Conservation (phyloP, 257 asterid species). For the Nicotiana knightiana region DNA sequence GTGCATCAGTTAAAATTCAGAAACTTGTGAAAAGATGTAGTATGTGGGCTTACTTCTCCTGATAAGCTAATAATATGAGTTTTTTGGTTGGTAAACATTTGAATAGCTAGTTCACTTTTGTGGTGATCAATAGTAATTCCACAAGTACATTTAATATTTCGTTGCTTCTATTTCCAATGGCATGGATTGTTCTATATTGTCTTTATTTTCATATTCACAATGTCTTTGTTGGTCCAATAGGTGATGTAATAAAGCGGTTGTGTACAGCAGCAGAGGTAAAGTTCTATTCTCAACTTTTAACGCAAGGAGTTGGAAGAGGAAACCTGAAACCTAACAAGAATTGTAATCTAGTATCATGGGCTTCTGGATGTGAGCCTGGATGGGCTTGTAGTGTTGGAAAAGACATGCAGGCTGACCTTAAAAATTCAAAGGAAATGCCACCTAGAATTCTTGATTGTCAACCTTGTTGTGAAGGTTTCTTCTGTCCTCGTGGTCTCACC, state of each 20-base stretch:
- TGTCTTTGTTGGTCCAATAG: conserved; percentile 16
- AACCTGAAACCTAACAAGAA: conserved; percentile 68
- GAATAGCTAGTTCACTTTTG: neutral
- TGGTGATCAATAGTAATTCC: neutral
- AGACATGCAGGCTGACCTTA: conserved; percentile 44
- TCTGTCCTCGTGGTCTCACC: conserved; percentile 95
- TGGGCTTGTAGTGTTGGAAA: conserved; percentile 73
- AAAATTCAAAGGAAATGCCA: conserved; percentile 57
- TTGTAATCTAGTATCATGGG: conserved; percentile 82
- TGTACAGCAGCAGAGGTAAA: conserved; percentile 87
- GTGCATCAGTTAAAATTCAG: neutral
- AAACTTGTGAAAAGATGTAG: neutral
- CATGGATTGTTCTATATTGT: neutral
- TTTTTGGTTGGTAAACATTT: neutral
- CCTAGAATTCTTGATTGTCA: conserved; percentile 41
- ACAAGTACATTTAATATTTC: neutral
- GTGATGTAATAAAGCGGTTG: conserved; percentile 66
- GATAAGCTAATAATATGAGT: conserved; percentile 2
- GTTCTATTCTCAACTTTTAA: conserved; percentile 49
- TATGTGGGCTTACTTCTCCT: neutral
- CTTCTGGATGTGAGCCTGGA: conserved; percentile 93
- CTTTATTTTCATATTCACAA: neutral
- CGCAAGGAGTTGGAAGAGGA: conserved; percentile 24
- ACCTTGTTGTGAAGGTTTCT: conserved; percentile 93
- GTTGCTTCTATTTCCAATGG: neutral